Evolutionary conservation across 2,329 filamentous ascomycete genomes (phyloP).

Genomic region (Penicillium rolfsii): DNA sequence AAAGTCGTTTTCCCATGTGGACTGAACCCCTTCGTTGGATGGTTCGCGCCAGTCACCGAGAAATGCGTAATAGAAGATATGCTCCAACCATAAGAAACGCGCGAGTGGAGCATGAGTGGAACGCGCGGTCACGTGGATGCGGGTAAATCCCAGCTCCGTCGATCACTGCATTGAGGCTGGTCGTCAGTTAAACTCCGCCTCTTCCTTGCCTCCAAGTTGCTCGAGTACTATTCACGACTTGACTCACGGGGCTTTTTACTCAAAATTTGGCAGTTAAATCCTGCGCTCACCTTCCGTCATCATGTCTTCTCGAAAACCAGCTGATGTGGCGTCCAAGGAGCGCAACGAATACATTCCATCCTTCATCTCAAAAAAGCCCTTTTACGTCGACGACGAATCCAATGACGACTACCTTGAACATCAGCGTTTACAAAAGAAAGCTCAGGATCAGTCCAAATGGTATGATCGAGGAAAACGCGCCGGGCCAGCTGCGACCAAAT

Average conservation of each 20-base stretch:
- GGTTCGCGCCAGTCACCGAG: constrained; percentile 6
- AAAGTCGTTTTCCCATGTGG: background rate
- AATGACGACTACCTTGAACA: constrained; percentile 91
- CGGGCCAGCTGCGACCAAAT: constrained; percentile 91
- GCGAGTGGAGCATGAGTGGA: constrained; percentile 8
- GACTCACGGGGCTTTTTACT: background rate
- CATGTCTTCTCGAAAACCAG: constrained; percentile 53
- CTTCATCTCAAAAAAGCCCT: constrained; percentile 97
- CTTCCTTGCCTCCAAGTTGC: background rate
- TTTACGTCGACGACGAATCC: constrained; percentile 82
- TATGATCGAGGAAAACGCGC: constrained; percentile 86
- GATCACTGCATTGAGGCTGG: background rate
- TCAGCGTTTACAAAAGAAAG: constrained; percentile 77
- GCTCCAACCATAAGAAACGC: constrained; percentile 21
- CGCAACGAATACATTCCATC: constrained; percentile 98
- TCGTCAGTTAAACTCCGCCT: background rate
- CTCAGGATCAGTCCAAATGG: constrained; percentile 77
- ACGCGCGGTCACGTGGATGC: constrained; percentile 37
- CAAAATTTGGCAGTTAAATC: background rate
- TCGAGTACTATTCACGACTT: background rate
- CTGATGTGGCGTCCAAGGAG: constrained; percentile 68
- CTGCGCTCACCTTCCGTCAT: constrained; percentile 13
- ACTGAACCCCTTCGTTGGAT: constrained; percentile 2
- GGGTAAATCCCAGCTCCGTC: constrained; percentile 12
- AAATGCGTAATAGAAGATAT: constrained; percentile 9